Percentiles rank a stretch among this genome's conserved stretches.
These are phyloP conservation scores for Colletotrichum spaethianum DNA, from an alignment of 2,329 filamentous ascomycete species.

Conservation along the genomic window DNA sequence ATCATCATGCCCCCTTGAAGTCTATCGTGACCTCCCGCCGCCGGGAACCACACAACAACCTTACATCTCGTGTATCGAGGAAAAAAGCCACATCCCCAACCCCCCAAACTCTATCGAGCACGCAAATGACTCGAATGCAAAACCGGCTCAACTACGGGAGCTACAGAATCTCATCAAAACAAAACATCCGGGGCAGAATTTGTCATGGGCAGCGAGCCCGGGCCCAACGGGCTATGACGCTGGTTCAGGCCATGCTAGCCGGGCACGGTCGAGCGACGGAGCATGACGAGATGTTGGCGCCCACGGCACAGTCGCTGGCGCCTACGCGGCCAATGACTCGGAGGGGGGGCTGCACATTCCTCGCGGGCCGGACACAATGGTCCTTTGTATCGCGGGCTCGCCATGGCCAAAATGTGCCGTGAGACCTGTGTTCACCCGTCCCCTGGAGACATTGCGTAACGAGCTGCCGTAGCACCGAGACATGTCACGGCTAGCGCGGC, in stretches of 20 bases:
- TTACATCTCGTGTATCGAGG: neutral
- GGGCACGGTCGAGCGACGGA: neutral
- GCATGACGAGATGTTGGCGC: neutral
- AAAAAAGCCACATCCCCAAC: neutral
- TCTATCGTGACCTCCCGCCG: neutral
- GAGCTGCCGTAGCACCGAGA: neutral
- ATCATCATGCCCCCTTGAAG: neutral
- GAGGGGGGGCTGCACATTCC: neutral
- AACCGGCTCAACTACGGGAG: neutral
- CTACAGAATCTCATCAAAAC: no score
- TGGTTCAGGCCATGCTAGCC: neutral
- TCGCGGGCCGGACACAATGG: neutral
- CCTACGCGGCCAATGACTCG: constrained; percentile 1
- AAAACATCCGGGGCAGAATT: no score
- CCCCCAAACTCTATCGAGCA: neutral
- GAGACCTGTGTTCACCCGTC: neutral
- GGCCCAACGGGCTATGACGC: neutral
- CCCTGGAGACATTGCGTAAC: constrained; percentile 1
- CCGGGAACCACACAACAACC: neutral
- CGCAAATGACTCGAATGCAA: neutral
- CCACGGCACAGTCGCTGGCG: neutral
- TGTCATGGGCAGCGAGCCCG: neutral
- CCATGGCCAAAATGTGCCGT: neutral
- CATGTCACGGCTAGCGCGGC: neutral
- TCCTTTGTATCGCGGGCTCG: neutral